phyloP scores from a whole-genome alignment of 345 rosid species.

The Hirschfeldia incana region DNA sequence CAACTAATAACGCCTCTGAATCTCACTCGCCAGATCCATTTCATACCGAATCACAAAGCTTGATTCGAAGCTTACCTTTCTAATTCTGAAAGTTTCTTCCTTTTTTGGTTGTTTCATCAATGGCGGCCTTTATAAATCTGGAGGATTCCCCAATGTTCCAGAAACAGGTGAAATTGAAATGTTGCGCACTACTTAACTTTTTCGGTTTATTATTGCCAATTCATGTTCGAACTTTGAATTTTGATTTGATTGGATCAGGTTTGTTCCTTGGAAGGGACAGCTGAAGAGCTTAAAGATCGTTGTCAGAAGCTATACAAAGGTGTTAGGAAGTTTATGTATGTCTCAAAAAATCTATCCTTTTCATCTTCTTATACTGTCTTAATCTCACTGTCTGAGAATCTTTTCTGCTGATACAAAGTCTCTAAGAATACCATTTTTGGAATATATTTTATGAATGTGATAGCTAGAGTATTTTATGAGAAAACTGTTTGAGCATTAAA shows the following conservation, averaged over 20 bases:
- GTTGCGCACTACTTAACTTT: neutral
- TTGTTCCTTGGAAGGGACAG: constrained; percentile 57
- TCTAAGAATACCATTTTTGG: constrained; percentile 4
- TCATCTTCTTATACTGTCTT: neutral
- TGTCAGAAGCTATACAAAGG: constrained; percentile 76
- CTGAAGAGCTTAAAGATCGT: constrained; percentile 75
- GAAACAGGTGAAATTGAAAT: constrained; percentile 51
- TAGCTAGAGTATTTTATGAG: neutral
- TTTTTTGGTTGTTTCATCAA: constrained; percentile 23
- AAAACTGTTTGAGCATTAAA: neutral
- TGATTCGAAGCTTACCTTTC: neutral
- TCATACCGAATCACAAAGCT: constrained; percentile 14
- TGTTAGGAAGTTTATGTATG: constrained; percentile 66
- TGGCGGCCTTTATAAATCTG: constrained; percentile 63
- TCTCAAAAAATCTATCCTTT: neutral
- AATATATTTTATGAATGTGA: neutral
- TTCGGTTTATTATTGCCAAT: no score
- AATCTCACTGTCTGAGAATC: neutral
- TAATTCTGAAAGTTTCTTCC: constrained; percentile 8
- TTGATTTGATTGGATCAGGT: constrained; percentile 43
- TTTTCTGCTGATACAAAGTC: neutral
- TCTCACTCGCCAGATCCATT: constrained; percentile 40
- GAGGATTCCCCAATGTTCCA: constrained; percentile 85
- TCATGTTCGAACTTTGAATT: no score
- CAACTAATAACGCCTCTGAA: constrained; percentile 35